phyloP scores from a whole-genome alignment of 129 eudicot genomes.

The Flaveria sonorensis region DNA sequence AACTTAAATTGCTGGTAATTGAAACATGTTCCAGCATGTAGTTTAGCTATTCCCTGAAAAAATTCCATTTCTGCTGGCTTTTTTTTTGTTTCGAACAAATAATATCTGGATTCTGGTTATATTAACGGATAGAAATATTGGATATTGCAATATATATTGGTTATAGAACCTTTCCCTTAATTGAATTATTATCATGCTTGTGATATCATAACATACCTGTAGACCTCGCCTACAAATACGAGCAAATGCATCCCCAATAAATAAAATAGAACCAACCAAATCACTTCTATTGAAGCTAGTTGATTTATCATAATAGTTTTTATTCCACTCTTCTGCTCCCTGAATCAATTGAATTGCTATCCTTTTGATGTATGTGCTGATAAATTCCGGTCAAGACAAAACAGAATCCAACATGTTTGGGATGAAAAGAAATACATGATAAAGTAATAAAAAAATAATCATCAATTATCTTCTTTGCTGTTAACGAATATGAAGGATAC shows the following conservation, averaged over 20 bases:
- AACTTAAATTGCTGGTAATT: neutral
- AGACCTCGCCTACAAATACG: constrained; percentile 87
- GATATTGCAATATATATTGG: constrained; percentile 8
- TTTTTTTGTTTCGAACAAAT: neutral
- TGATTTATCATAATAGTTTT: constrained; percentile 28
- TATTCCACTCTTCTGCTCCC: constrained; percentile 66
- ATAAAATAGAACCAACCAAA: constrained; percentile 47
- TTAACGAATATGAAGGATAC: constrained; percentile 59
- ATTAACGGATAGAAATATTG: neutral
- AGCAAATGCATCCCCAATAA: constrained; percentile 72
- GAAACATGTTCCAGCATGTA: neutral
- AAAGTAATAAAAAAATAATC: neutral
- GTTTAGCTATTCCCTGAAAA: neutral
- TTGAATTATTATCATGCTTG: neutral
- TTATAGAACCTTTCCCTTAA: neutral
- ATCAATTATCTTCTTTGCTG: constrained; percentile 13
- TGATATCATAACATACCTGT: constrained; percentile 53
- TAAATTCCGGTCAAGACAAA: constrained; percentile 43
- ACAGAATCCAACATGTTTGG: constrained; percentile 32
- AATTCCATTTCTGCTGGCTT: neutral
- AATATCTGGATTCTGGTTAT: neutral
- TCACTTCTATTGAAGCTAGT: constrained; percentile 27
- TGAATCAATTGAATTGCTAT: constrained; percentile 63
- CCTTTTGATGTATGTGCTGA: constrained; percentile 72
- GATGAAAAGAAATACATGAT: constrained; percentile 10